phyloP scores from a whole-genome alignment of 345 rosid species.

The Draba incana region DNA sequence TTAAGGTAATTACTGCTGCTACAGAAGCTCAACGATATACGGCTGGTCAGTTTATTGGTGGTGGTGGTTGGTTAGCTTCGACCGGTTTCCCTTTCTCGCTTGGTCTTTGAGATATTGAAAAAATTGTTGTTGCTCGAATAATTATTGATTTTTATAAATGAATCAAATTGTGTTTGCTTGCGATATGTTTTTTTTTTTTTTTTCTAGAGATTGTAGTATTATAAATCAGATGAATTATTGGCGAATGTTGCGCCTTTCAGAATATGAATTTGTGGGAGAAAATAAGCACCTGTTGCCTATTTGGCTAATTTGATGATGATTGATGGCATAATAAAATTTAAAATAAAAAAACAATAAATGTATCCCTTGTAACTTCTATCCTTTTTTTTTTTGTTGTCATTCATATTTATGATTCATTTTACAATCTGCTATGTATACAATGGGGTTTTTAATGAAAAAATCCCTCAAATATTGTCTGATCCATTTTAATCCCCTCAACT shows the following conservation, averaged over 20 bases:
- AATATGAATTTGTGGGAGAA: constrained; percentile 13
- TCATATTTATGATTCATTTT: too few relatives aligned
- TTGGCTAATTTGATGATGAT: not conserved
- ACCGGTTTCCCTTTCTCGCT: constrained; percentile 84
- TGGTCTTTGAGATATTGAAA: constrained; percentile 45
- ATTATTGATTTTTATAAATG: constrained; percentile 2
- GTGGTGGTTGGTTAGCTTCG: constrained; percentile 64
- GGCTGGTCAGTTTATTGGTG: constrained; percentile 63
- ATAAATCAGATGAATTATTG: not conserved
- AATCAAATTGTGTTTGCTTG: constrained; percentile 12
- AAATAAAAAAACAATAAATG: not conserved
- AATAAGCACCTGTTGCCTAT: not conserved
- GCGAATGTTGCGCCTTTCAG: not conserved
- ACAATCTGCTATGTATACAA: too few relatives aligned
- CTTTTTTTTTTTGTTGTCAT: not conserved
- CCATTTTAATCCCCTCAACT: too few relatives aligned
- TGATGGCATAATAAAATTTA: not conserved
- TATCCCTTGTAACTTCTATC: not conserved
- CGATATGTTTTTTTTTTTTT: not conserved
- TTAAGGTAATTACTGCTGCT: constrained; percentile 55
- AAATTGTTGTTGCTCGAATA: constrained; percentile 3
- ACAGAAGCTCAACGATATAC: constrained; percentile 63
- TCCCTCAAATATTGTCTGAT: too few relatives aligned
- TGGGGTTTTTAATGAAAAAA: too few relatives aligned
- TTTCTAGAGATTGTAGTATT: not conserved